These are phyloP conservation scores for Hansenula lynferdii DNA, from an alignment of 1,139 yeast species.

Conservation along the genomic window DNA sequence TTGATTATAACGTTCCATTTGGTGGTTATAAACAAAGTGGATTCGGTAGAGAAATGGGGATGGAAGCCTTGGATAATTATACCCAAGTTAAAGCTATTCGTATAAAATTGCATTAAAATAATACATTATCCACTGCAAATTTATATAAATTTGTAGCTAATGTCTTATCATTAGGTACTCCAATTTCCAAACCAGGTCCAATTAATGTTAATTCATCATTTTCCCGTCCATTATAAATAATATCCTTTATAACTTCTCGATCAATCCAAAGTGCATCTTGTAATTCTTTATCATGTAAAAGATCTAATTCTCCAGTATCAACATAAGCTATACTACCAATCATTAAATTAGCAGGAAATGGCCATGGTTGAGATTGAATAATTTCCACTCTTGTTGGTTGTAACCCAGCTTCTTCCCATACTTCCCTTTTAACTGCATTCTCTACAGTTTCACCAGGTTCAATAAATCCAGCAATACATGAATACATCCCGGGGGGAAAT, in stretches of 20 bases:
- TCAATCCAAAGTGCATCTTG: constrained; percentile 84
- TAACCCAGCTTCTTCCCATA: constrained; percentile 95
- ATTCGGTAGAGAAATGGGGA: constrained; percentile 79
- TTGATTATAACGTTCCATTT: constrained; percentile 68
- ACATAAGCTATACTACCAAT: constrained; percentile 82
- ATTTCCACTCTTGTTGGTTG: constrained; percentile 51
- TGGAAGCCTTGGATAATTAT: constrained; percentile 66
- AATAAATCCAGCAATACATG: constrained; percentile 92
- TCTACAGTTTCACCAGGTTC: constrained; percentile 95
- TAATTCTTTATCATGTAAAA: constrained; percentile 80
- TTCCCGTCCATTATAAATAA: constrained; percentile 29
- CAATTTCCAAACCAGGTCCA: constrained; percentile 24
- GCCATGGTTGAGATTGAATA: constrained; percentile 89
- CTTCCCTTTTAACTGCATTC: constrained; percentile 81
- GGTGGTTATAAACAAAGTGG: constrained; percentile 79
- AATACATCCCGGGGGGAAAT: constrained; percentile 51
- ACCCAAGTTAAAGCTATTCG: constrained; percentile 71
- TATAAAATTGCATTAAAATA: constrained; percentile 29
- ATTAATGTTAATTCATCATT: constrained; percentile 14
- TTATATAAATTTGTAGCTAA: constrained; percentile 40
- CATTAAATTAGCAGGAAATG: constrained; percentile 90
- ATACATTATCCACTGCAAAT: constrained; percentile 26
- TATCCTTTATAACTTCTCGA: constrained; percentile 41
- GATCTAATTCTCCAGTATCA: constrained; percentile 54
- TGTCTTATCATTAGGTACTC: constrained; percentile 46